Base-by-base conservation (phyloP, 768 basidiomycete genomes). In the Pleurotus ostreatus region DNA sequence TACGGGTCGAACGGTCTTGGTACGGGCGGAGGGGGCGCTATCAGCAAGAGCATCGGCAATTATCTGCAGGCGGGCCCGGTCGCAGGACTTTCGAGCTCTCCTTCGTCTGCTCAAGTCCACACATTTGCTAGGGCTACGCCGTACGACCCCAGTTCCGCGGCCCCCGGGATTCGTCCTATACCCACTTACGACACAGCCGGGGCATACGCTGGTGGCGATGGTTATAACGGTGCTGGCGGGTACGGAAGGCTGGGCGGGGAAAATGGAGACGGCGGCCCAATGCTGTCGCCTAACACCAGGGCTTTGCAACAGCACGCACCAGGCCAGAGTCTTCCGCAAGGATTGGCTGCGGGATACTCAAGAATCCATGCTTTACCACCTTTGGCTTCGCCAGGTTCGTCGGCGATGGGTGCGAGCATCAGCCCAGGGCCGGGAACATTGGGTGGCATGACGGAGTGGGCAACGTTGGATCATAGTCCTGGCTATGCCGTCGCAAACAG, bases 251-350 rank as follows among this genome's bases (percentile, higher is more conserved):
- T 34, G 30, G 30, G 30, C 30, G 30, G 30, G 30, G 30, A 34
- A 11, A 34, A 34, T 34, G 30, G 30, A 34, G 51, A 56, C 20
- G 63, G 62, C 12, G 65, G 64, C 16, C 55, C 60, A 26, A 39
- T 64, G 15, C 47, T 65, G 54, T 88, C 86, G 12, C 89, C 94
- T 0, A 81, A 84, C 23, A 76, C 88, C 23, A 80, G 85, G n/a
- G 94, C 92, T 0, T 74, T 95, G 41, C 89, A 92, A 64, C 76
- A 86, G 15, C 94, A 95, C 61, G 92, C 92, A 1, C 94, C 94
- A 0, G 94, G 94, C 1, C 92, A 94, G 71, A 88, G 85, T 70
- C 77, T 96, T 11, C 94, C 95, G 1, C 93, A 95, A 55, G 94
- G 94, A 34, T 80, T 98, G 25, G 94, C 94, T 0, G 92, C 92